Evolutionary conservation across 208 protist species (phyloP), one percentile per base, ranked within the genome.

Genomic region (Strigomonas culicis): DNA sequence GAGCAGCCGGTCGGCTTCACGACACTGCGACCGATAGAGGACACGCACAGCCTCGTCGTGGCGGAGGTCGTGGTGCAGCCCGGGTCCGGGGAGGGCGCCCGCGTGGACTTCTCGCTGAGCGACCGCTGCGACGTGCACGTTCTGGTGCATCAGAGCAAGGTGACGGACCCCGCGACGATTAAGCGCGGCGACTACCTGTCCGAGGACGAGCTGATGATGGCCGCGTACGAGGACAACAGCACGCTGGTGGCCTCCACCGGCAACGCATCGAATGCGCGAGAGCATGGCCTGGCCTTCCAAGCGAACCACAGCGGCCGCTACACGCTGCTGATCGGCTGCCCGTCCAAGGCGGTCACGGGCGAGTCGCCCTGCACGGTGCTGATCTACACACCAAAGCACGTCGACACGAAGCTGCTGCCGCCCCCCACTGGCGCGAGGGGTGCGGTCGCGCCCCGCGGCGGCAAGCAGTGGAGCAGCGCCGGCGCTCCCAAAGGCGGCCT

Each of bases 231-330:
- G 49, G 78, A 86, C 25, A 68, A 86, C 62, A 80, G 80, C 11
- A 75, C 88, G 59, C 69, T 66, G 28, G 43, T 85, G 22, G 65
- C 74, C 28, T 70, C 66, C 47, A 84, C 84, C 1, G 87, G 86
- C 28, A 80, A 88, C 2, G 64, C 82, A 1, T 88, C 77, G 21
- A 90, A 92, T 72, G 80, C 86, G 3, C 81, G 90, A 30, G 90
- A 95, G 68, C 86, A 93, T 72, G 75, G 85, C n/a, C 57, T 93
- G 27, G 74, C 82, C 11, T 88, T 93, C 56, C 66, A 69, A 57
- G 73, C 75, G 7, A 30, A 70, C 15, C 68, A 78, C 59, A 49
- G 74, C 1, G 82, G 84, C 41, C 76, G 72, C 46, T 95, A 84
- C 67, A 77, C 76, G 1, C 63, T 92, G 39, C 73, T 92, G 13